These are phyloP conservation scores for Microbotryum intermedium DNA, from an alignment of 1,284 basidiomycete species.

Conservation along the genomic window DNA sequence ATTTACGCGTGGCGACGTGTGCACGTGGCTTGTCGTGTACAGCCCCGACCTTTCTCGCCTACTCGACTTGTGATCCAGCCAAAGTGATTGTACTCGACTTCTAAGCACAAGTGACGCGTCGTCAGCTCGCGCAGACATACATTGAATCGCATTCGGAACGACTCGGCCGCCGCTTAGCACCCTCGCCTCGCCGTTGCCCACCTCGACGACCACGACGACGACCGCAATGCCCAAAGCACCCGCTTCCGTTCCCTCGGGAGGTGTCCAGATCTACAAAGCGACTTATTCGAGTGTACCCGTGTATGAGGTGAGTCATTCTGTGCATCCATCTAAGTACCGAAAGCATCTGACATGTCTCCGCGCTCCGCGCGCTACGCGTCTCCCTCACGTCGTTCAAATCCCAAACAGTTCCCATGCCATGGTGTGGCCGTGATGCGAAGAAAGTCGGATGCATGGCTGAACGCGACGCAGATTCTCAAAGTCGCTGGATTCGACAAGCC, in stretches of 20 bases:
- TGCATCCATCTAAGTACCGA: not conserved
- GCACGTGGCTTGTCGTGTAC: too few relatives aligned
- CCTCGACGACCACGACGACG: too few relatives aligned
- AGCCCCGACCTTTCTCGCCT: too few relatives aligned
- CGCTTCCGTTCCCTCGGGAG: not conserved
- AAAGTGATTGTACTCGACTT: too few relatives aligned
- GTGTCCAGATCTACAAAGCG: slow-evolving; percentile 36
- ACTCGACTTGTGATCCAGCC: too few relatives aligned
- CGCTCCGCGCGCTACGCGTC: not conserved
- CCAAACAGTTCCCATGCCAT: slow-evolving; percentile 51
- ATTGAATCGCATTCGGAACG: too few relatives aligned
- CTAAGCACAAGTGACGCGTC: too few relatives aligned
- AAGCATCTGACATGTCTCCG: not conserved
- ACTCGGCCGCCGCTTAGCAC: too few relatives aligned
- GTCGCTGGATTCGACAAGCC: slow-evolving; percentile 99
- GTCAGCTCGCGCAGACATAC: too few relatives aligned
- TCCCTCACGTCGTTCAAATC: not conserved
- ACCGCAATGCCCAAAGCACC: too few relatives aligned
- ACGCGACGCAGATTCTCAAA: slow-evolving; percentile 98
- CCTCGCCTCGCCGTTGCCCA: too few relatives aligned
- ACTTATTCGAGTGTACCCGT: slow-evolving; percentile 43
- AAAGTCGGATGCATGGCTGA: slow-evolving; percentile 90
- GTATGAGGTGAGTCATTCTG: slow-evolving; percentile 36
- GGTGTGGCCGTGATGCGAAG: slow-evolving; percentile 95
- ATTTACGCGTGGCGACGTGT: too few relatives aligned